Evolutionary conservation across 371 early-diverging fungal species (phyloP).

Genomic region (Homolaphlyctis polyrhiza): DNA sequence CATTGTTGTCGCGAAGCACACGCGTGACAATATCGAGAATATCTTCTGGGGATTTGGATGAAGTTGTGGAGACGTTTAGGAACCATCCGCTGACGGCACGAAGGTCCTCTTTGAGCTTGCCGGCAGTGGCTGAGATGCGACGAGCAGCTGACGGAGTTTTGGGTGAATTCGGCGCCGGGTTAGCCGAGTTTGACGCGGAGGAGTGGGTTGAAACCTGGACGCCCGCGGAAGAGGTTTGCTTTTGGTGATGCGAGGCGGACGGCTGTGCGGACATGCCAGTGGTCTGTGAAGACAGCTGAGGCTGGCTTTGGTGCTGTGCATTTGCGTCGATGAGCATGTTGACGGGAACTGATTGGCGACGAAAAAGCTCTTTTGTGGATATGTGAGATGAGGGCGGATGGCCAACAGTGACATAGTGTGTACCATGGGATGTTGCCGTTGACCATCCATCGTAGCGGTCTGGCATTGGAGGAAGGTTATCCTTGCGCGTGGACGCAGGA

Average conservation of each 20-base stretch:
- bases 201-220: too few relatives aligned
- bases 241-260: neutral
- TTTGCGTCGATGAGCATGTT: neutral
- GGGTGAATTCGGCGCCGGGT: neutral
- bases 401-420: neutral
- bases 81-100: conserved; percentile 44
- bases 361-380: neutral
- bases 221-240: too few relatives aligned
- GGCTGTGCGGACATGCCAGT: neutral
- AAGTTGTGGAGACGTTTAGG: conserved; percentile 42
- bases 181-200: too few relatives aligned
- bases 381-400: neutral
- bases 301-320: neutral
- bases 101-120: conserved; percentile 23
- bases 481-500: too few relatives aligned
- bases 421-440: neutral
- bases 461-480: conserved; percentile 1
- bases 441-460: neutral
- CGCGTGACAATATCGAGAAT: conserved; percentile 27
- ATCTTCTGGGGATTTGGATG: conserved; percentile 25
- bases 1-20: conserved; percentile 20
- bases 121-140: conserved; percentile 7
- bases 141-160: neutral
- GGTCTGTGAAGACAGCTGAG: neutral
- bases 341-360: conserved; percentile 3